Conservation (phyloP, 306 rosid genomes). For the Gastrolobium bilobum region DNA sequence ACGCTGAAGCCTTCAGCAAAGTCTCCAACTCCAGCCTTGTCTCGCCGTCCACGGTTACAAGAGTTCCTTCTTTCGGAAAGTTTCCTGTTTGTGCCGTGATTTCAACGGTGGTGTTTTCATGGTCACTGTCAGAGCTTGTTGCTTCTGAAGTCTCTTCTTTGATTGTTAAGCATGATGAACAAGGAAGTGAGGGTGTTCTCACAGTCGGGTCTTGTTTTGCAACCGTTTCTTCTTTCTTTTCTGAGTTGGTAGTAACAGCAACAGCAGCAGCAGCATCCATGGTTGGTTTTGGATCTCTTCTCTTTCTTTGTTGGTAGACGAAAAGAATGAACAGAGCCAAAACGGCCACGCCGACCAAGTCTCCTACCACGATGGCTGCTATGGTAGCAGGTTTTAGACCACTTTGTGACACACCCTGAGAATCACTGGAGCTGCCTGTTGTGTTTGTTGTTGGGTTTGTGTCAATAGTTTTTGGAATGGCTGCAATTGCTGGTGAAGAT, state of each 20-base stretch:
- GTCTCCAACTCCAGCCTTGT: constrained; percentile 78
- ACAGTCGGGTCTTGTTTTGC: constrained; percentile 40
- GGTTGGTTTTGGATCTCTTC: constrained; percentile 38
- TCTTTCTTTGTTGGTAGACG: constrained; percentile 70
- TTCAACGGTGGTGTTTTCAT: constrained; percentile 37
- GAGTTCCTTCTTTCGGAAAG: constrained; percentile 54
- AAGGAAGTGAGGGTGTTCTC: constrained; percentile 49
- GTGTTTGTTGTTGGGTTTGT: constrained; percentile 55
- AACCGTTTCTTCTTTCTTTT: constrained; percentile 43
- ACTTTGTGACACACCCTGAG: constrained; percentile 51
- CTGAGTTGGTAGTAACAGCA: background rate
- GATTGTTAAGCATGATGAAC: constrained; percentile 70
- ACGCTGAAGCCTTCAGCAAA: constrained; percentile 86
- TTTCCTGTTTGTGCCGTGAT: constrained; percentile 6
- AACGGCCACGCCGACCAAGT: constrained; percentile 70
- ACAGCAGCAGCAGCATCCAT: background rate
- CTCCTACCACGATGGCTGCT: constrained; percentile 78
- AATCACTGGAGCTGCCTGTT: constrained; percentile 37
- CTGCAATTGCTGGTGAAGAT: constrained; percentile 91
- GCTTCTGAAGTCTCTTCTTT: constrained; percentile 81
- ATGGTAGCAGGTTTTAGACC: constrained; percentile 80
- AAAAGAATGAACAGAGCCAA: constrained; percentile 64
- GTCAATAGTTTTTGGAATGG: constrained; percentile 79
- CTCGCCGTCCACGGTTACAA: constrained; percentile 75
- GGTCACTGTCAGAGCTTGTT: constrained; percentile 81